Evolutionary conservation across 148 eudicot species (phyloP), one percentile per base, ranked within the genome.

Genomic region (Gaultheria prostrata): DNA sequence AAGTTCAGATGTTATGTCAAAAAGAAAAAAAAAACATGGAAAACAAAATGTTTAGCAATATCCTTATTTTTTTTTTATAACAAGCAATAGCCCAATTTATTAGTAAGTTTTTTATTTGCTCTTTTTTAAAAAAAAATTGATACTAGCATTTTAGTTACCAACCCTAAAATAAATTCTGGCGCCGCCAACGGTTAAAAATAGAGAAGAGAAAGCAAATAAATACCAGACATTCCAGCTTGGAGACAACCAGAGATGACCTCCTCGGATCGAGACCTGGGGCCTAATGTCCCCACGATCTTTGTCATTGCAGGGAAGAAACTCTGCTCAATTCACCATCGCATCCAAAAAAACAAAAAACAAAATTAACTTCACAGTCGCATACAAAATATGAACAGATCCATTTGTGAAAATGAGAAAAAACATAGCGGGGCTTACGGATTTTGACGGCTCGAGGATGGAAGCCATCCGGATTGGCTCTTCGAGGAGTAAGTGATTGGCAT

Each of bases 391-490:
- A 12, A 65, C 18, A 5, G 13, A 43, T 24, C 65, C 48, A 13
- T 8, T 15, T 1, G 33, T 54, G 3, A 18, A 74, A 81, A 6
- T 4, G 59, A 49, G 13, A 70, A 13, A 70, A 13, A 39, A 14
- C 14, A 49, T 24, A 8, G 24, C 43, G 63, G 26, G 81, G 85
- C 51, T 82, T 79, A 96, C 99, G 72, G 98, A 69, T 92, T 90
- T 94, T 5, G 99, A 94, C 10, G 99, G 98, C 84, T 94, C 98
- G n/a, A 96, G 92, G 39, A 96, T 92, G 70, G 99, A 91, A 35
- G 94, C 98, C 99, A 96, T 96, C n/a, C 99, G 81, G 83, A 96
- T 94, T 0, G 99, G 99, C 88, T 96, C 99, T 81, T 96, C 98
- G 70, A 96, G 97, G 8, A 96, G 99, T 53, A 96, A 74, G 89